These are phyloP conservation scores for Teratosphaeria pseudoeucalypti DNA, from an alignment of 2,329 filamentous ascomycete genomes.

Conservation along the genomic window DNA sequence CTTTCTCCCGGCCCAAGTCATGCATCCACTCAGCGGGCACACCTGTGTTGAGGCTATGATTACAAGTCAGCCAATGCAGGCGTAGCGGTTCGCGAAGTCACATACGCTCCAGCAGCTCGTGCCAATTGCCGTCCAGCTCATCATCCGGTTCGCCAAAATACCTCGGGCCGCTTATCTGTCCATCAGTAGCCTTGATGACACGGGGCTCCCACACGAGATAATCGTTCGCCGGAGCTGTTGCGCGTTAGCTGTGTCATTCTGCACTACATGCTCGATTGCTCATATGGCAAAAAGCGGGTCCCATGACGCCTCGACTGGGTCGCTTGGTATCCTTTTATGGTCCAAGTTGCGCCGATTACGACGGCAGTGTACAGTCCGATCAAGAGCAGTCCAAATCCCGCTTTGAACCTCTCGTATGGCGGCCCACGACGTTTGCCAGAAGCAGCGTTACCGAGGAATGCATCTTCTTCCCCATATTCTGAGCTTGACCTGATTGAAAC, in stretches of 20 bases:
- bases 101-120: not conserved
- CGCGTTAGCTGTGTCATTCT: not conserved
- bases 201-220: not conserved
- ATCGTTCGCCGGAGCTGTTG: not conserved
- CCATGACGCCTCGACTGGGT: not conserved
- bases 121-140: not conserved
- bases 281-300: not conserved
- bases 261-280: not conserved
- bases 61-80: not conserved
- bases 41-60: not conserved
- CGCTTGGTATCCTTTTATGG: not conserved
- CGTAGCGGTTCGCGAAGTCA: not conserved
- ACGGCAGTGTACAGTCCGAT: not conserved
- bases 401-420: not conserved
- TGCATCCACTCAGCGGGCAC: not conserved
- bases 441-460: not conserved
- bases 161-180: not conserved
- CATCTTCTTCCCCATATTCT: not conserved
- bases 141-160: not conserved
- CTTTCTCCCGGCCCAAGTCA: not conserved
- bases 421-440: not conserved
- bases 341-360: not conserved
- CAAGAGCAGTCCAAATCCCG: not conserved
- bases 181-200: not conserved
- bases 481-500: not conserved